Base-by-base conservation (phyloP, 768 basidiomycete species). In the Calvatia gigantea region DNA sequence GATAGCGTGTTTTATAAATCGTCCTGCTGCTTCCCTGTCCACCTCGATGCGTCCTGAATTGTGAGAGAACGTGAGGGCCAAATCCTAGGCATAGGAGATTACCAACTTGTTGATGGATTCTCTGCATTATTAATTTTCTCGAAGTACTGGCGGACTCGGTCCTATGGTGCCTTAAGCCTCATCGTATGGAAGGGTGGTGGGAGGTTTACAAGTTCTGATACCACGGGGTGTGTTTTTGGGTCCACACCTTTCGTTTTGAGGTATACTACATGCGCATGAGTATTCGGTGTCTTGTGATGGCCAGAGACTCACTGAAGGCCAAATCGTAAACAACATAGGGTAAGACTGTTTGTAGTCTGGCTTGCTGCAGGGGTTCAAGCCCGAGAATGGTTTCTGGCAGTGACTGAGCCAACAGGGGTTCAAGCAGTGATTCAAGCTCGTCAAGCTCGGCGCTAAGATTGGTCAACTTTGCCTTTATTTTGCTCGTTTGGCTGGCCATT, bases 241-340 rank as follows among this genome's bases (percentile, higher is more conserved):
- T 94, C 89, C 28, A 92, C 76, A 4, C 91, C 91, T 58, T 79
- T 78, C 27, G 87, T 78, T 70, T 89, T 92, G 38, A 94, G 76
- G 67, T 93, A 93, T 38, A 92, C 91, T 94, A 49, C 32, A 50
- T 5, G 44, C 54, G 11, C 56, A 53, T 51, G 54, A 56, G 47
- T 44, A 8, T 8, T 45, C 6, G 35, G 41, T 23, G 33, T 19
- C 15, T 4, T 8, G 8, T 43, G 11, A n/a, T 19, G 11, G 33
- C 1, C 6, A n/a, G 19, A 7, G n/a, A 74, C 85, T 60, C 59
- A 92, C 92, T 85, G 71, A 91, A 92, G n/a, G 92, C 73, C 8
- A 94, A 78, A 68, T 93, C 91, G 64, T 94, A 91, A 2, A 88
- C 77, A 28, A 91, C 75, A 69, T 94, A 94, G n/a, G 90, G 89